Conservation (phyloP, 129 eudicot species). For the Flaveria linearis region DNA sequence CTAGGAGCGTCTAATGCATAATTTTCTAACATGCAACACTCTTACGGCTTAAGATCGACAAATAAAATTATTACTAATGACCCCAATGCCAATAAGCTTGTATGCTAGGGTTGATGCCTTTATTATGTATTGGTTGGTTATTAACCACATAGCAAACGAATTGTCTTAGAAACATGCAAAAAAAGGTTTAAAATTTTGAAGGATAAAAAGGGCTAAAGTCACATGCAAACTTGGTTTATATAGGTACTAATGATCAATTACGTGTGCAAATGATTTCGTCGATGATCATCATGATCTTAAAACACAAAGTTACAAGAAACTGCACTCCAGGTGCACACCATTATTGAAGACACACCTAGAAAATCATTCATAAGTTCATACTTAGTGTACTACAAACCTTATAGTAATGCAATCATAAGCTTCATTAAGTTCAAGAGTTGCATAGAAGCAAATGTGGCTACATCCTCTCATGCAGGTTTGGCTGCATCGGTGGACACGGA, state of each 20-base stretch:
- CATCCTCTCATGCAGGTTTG: slow-evolving; percentile 70
- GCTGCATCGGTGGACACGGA: slow-evolving; percentile 90
- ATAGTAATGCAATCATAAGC: not conserved
- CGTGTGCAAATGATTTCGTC: not conserved
- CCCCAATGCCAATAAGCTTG: too few species aligned
- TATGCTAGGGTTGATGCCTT: too few species aligned
- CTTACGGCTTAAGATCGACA: too few species aligned
- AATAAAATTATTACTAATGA: too few species aligned
- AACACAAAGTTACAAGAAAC: not conserved
- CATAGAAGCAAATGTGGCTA: slow-evolving; percentile 9
- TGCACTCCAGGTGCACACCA: not conserved
- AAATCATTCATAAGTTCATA: not conserved
- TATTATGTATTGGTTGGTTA: too few species aligned
- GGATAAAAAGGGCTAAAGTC: too few species aligned
- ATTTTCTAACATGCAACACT: too few species aligned
- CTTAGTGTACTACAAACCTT: not conserved
- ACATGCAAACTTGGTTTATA: not conserved
- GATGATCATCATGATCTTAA: not conserved
- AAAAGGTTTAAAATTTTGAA: too few species aligned
- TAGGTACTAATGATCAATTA: not conserved
- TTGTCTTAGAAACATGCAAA: too few species aligned
- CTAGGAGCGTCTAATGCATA: too few species aligned
- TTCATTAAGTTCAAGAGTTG: not conserved
- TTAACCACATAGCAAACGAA: too few species aligned
- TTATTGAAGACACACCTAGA: not conserved